These are phyloP conservation scores for Houttuynia cordata DNA, from an alignment of 164 flowering plant species.

Conservation along the genomic window DNA sequence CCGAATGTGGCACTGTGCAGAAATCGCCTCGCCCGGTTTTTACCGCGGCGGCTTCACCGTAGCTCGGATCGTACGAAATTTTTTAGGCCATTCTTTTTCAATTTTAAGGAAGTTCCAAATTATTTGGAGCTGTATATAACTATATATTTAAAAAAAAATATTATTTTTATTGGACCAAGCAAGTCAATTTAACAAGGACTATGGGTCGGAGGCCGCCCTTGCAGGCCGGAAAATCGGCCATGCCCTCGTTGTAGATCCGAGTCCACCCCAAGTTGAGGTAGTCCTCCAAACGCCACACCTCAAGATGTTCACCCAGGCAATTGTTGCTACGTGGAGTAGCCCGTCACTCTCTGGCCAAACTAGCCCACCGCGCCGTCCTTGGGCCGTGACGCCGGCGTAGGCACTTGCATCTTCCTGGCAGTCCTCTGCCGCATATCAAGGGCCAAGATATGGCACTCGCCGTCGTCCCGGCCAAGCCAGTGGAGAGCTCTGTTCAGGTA, in stretches of 20 bases:
- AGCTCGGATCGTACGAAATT: background rate
- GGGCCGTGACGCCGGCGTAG: background rate
- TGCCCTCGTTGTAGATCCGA: background rate
- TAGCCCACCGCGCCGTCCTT: background rate
- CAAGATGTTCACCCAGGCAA: background rate
- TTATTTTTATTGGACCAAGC: no score
- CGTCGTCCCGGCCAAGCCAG: background rate
- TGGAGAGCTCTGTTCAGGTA: background rate
- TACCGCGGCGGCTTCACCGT: background rate
- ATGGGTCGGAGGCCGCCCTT: background rate
- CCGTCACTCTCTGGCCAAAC: background rate
- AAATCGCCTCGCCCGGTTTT: conserved; percentile 5
- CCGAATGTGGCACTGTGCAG: background rate
- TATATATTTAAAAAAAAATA: no score
- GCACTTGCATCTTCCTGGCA: background rate
- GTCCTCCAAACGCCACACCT: background rate
- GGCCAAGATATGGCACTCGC: background rate
- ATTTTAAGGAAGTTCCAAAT: no score
- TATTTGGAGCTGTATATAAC: no score
- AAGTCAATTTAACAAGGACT: background rate
- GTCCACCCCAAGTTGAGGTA: background rate
- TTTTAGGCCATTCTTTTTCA: background rate
- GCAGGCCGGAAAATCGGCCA: background rate
- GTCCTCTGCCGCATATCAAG: background rate
- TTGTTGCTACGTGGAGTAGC: background rate